Evolutionary conservation across 2,329 filamentous ascomycete genomes (phyloP).

Genomic region (Fusarium dimerum): DNA sequence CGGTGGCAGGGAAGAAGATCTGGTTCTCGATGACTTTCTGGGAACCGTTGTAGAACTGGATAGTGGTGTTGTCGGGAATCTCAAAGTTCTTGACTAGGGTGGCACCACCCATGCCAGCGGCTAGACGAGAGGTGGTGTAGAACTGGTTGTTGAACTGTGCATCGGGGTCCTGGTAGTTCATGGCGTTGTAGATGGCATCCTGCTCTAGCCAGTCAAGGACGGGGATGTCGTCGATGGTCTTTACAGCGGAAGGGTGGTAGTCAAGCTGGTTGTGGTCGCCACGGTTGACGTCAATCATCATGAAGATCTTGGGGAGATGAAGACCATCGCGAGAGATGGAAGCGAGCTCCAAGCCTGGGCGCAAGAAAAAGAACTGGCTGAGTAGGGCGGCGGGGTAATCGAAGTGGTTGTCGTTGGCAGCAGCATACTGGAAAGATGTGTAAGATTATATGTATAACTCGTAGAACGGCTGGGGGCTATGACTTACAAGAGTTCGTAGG

Average conservation of each 20-base stretch:
- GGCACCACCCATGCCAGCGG: conserved; percentile 6
- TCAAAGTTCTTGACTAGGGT: conserved; percentile 18
- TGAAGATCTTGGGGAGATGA: conserved; percentile 19
- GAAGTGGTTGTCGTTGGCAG: conserved; percentile 27
- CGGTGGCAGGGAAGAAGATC: conserved; percentile 11
- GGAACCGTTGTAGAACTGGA: conserved; percentile 25
- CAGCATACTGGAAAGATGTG: conserved; percentile 18
- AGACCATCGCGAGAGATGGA: conserved; percentile 21
- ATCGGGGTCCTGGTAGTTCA: conserved; percentile 25
- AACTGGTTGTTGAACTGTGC: conserved; percentile 28
- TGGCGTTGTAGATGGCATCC: conserved; percentile 14
- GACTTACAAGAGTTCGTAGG: conserved; percentile 26
- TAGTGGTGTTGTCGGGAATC: conserved; percentile 24
- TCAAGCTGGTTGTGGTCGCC: conserved; percentile 16
- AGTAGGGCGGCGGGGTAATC: conserved; percentile 25
- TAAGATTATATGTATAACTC: not conserved
- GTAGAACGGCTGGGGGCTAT: too few relatives aligned
- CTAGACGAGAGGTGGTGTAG: conserved; percentile 11
- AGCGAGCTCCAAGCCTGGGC: conserved; percentile 15
- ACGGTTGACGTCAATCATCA: conserved; percentile 12
- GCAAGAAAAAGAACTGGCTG: conserved; percentile 19
- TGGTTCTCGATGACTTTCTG: conserved; percentile 11
- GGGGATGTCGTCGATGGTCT: conserved; percentile 22
- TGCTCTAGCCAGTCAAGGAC: conserved; percentile 25
- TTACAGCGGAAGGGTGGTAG: conserved; percentile 24